Percentiles rank a stretch among this genome's conserved stretches.
Conservation (phyloP, 305 asterid genomes). For the Solanum hybrid region DNA sequence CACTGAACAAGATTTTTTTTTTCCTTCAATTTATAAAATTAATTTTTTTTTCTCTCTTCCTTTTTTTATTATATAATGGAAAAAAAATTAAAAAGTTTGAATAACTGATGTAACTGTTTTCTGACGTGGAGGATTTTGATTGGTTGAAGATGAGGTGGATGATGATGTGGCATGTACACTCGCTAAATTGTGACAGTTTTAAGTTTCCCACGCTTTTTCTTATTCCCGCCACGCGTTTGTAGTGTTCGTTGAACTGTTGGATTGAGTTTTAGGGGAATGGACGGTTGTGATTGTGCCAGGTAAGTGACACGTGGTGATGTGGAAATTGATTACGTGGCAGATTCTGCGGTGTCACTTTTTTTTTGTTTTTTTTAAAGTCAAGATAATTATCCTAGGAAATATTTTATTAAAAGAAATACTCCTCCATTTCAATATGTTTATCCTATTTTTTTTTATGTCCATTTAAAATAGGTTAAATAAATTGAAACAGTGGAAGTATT, state of each 20-base stretch:
- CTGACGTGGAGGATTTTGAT: background rate
- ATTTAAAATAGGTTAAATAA: no score
- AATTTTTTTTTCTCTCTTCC: background rate
- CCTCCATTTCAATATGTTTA: background rate
- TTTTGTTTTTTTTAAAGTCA: background rate
- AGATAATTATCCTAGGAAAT: background rate
- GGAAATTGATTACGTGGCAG: background rate
- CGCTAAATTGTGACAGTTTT: conserved; percentile 18
- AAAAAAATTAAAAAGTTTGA: background rate
- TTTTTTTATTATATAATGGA: background rate
- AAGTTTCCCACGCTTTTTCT: conserved; percentile 35
- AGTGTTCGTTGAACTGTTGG: background rate
- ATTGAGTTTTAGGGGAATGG: background rate
- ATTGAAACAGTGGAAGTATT: background rate
- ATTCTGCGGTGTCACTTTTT: background rate
- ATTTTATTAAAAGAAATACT: background rate
- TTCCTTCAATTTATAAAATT: no score
- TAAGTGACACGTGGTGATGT: background rate
- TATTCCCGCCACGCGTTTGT: conserved; percentile 17
- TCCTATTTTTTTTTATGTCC: background rate
- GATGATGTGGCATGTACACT: conserved; percentile 10
- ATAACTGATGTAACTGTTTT: background rate
- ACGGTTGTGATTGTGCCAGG: background rate
- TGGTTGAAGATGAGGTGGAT: conserved; percentile 1
- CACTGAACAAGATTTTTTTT: background rate